Evolutionary conservation across 2,329 filamentous ascomycete genomes (phyloP), one percentile per base, ranked within the genome.

Genomic region (Paecilomyces variotii): DNA sequence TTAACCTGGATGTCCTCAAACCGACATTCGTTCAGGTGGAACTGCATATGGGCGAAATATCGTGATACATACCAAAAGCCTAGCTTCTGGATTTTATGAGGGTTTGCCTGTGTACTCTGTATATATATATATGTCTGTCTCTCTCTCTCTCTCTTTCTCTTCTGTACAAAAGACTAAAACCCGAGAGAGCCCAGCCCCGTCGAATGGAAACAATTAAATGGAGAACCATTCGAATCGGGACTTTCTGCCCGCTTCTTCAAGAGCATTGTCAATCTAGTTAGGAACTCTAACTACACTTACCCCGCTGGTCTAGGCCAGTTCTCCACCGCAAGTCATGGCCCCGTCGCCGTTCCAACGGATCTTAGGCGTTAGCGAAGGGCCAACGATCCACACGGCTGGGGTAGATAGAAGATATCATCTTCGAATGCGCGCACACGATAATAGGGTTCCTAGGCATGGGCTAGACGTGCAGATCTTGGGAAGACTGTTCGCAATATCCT

Each of bases 11-110:
- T 76, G 80, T 95, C 7, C 75, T 97, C 58, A 84, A 84, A 61
- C 91, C 93, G 0, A 81, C 14, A 85, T 84, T 63, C 84, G 93
- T 39, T 68, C 97, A 26, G 93, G 93, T 27, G 93, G 93, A 1
- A 95, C 97, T 66, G 88, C 88, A 0, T 97, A 96, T 71, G 88
- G 82, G 0, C 82, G 91, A 51, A 78, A 19, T 19, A 19, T 19
- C 19, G 19, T 19, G 19, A 19, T 19, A 96, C 78, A 74, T 96
- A 26, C 84, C 82, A 30, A 1, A 78, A 90, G 19, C 49, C 86
- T 82, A 0, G 56, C 54, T 57, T 59, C 56, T 54, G 57, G 82
- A 52, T 56, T 51, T 11, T 32, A 27, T 25, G 25, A 53, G 50
- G 50, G 4, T 1, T 19, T 45, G 30, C 30, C 7, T 10, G 30